Percentiles rank a stretch among this genome's conserved stretches.
Evolutionary conservation across 1,139 yeast genomes (phyloP).

Genomic region (Hemisphaericaspora lyxosophila): DNA sequence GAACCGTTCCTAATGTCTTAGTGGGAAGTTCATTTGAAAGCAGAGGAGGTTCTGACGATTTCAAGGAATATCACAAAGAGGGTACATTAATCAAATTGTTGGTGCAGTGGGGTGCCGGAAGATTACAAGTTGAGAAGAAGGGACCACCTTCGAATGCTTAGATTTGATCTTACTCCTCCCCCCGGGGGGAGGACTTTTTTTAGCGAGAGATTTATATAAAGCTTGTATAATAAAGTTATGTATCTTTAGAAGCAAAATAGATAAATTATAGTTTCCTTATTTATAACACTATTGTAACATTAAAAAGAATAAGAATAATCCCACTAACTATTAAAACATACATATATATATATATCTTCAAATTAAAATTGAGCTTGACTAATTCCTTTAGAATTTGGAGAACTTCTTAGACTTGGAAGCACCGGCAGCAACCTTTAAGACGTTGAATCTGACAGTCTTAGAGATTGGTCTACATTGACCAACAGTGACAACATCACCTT

Average conservation of each 20-base stretch:
- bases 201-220: too few relatives aligned
- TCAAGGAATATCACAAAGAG: constrained; percentile 57
- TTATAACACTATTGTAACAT: constrained; percentile 19
- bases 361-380: constrained; percentile 8
- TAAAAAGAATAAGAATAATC: constrained; percentile 14
- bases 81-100: constrained; percentile 52
- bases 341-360: constrained; percentile 11
- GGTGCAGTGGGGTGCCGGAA: constrained; percentile 63
- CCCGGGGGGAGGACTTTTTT: too few relatives aligned
- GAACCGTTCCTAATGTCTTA: constrained; percentile 71
- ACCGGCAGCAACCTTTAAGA: constrained; percentile 90
- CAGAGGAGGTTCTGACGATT: constrained; percentile 81
- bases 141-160: constrained; percentile 53
- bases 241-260: too few relatives aligned
- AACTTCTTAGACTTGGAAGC: constrained; percentile 91
- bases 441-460: constrained; percentile 99
- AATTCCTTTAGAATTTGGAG: constrained; percentile 76
- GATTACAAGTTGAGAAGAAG: constrained; percentile 50
- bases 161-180: too few relatives aligned
- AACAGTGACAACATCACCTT: constrained; percentile 98
- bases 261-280: not conserved
- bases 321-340: constrained; percentile 4
- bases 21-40: constrained; percentile 55
- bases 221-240: too few relatives aligned
- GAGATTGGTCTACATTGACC: constrained; percentile 99